A percentile compares a stretch with the other conserved stretches of the same genome.
These are phyloP conservation scores for Aspergillus fumigatiaffinis DNA, from an alignment of 2,329 filamentous ascomycete species.

Conservation along the genomic window DNA sequence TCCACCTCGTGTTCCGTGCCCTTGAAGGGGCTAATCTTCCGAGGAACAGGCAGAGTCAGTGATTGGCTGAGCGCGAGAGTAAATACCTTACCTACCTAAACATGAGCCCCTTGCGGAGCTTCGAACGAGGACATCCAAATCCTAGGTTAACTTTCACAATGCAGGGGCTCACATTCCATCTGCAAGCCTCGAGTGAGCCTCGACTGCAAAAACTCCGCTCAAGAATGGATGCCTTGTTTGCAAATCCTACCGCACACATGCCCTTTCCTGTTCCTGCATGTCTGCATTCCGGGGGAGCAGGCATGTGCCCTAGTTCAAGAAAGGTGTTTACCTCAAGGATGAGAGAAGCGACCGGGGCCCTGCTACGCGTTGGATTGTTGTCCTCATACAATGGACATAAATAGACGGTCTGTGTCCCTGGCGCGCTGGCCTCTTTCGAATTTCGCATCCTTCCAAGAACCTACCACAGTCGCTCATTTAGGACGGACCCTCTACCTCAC, in stretches of 20 bases:
- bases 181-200: neutral
- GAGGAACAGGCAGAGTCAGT: neutral
- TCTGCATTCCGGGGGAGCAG: neutral
- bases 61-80: neutral
- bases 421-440: neutral
- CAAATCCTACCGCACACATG: neutral
- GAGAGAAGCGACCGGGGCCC: neutral
- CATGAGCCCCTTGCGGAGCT: neutral
- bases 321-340: conserved; percentile 14
- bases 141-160: neutral
- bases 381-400: neutral
- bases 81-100: neutral
- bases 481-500: neutral
- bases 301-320: neutral
- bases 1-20: neutral
- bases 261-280: neutral
- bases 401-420: neutral
- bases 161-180: neutral
- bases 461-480: neutral
- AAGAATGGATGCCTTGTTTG: neutral
- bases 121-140: neutral
- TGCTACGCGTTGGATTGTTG: neutral
- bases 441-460: neutral
- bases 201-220: neutral
- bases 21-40: neutral